phyloP scores from a whole-genome alignment of 805 yeast genomes.

The Vanderwaltozyma tropicalis region DNA sequence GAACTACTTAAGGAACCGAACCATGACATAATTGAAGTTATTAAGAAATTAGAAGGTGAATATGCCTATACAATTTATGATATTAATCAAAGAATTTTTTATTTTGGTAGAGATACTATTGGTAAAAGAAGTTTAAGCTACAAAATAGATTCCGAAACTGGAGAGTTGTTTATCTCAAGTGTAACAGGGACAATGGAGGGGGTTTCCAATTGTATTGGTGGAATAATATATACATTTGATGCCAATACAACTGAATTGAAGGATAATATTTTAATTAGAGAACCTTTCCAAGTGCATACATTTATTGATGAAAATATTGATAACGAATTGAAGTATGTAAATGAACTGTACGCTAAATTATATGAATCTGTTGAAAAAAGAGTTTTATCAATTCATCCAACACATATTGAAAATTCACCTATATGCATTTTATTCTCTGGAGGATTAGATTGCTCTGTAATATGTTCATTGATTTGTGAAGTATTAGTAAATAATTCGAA shows the following conservation, averaged over 20 bases:
- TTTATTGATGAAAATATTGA: slow-evolving; percentile 12
- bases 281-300: slow-evolving; percentile 13
- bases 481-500: slow-evolving; percentile 15
- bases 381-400: slow-evolving; percentile 51
- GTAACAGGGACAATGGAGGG: slow-evolving; percentile 18
- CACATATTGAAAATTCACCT: slow-evolving; percentile 30
- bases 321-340: slow-evolving; percentile 6
- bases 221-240: slow-evolving; percentile 38
- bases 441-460: slow-evolving; percentile 83
- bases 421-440: slow-evolving; percentile 79
- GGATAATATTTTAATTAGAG: slow-evolving; percentile 9
- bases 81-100: slow-evolving; percentile 30
- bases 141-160: slow-evolving; percentile 12
- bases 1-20: slow-evolving; percentile 25
- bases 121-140: slow-evolving; percentile 75
- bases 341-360: slow-evolving; percentile 24
- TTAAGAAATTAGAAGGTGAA: slow-evolving; percentile 60
- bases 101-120: slow-evolving; percentile 74
- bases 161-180: slow-evolving; percentile 40
- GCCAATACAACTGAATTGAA: slow-evolving; percentile 12
- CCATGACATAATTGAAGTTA: slow-evolving; percentile 32
- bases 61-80: slow-evolving; percentile 58
- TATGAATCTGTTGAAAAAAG: slow-evolving; percentile 37
- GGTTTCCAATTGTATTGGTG: slow-evolving; percentile 48
- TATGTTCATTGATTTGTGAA: slow-evolving; percentile 44